Evolutionary conservation across 805 yeast genomes (phyloP).

Genomic region (Clavispora fructus): DNA sequence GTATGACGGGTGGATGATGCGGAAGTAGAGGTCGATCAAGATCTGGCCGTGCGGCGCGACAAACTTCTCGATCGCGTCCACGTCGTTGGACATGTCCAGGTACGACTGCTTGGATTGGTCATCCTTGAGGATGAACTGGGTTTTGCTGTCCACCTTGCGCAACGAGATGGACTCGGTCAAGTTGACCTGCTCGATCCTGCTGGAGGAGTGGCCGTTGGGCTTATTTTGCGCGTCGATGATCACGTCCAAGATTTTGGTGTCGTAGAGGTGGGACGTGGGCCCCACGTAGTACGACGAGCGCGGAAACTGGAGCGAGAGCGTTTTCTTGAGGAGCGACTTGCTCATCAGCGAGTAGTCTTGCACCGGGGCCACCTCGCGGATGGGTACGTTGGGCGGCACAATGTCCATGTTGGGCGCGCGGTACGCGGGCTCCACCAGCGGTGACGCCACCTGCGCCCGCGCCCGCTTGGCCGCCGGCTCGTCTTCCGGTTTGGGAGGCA

Average conservation of each 20-base stretch:
- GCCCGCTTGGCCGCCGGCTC: constrained; percentile 46
- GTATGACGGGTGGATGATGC: constrained; percentile 83
- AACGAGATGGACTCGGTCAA: constrained; percentile 60
- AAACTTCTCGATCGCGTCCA: constrained; percentile 76
- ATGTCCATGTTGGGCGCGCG: constrained; percentile 14
- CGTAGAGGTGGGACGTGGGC: constrained; percentile 75
- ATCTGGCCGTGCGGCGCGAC: constrained; percentile 92
- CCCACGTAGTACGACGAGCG: constrained; percentile 87
- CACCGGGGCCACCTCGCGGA: constrained; percentile 53
- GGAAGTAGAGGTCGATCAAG: constrained; percentile 72
- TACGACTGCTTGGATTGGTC: constrained; percentile 72
- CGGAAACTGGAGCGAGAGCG: constrained; percentile 78
- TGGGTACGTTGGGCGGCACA: constrained; percentile 37
- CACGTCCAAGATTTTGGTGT: constrained; percentile 59
- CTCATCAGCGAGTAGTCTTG: constrained; percentile 63
- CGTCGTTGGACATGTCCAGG: constrained; percentile 65
- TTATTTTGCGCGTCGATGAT: constrained; percentile 39
- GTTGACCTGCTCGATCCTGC: constrained; percentile 73
- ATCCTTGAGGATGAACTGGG: constrained; percentile 73
- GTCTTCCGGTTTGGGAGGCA: constrained; percentile 15
- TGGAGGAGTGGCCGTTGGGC: constrained; percentile 6
- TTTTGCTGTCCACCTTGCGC: constrained; percentile 72
- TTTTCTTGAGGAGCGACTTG: constrained; percentile 60
- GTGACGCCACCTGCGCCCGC: constrained; percentile 7
- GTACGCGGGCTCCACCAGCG: background rate